Base-by-base conservation (phyloP, 768 basidiomycete species). In the Hypholoma sublateritium region DNA sequence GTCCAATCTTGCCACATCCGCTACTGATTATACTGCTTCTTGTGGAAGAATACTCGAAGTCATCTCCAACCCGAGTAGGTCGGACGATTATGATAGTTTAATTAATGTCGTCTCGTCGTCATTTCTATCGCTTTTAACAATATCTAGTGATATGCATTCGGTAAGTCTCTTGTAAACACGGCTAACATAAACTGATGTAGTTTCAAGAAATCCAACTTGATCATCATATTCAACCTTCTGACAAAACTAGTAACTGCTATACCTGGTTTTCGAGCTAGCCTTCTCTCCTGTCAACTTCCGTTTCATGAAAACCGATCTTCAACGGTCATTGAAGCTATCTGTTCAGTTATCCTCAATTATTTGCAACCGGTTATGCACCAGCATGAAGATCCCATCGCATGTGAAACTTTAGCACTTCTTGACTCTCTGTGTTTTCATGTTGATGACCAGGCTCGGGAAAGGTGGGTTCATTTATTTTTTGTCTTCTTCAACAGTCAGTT, bases 191-290 rank as follows among this genome's bases (percentile, higher is more conserved):
- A 61, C 21, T 57, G 62, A 47, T 65, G 7, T 51, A 46, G 48
- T 55, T 55, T 19, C 53, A 32, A 88, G 86, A 67, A 78, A 28
- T 35, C 64, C 43, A 73, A 77, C 16, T 64, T 88, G 34, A 70
- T 77, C 3, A 78, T 81, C 35, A 66, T 88, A 34, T 70, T 90
- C 13, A 76, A 82, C 64, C 68, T 91, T 43, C 60, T 88, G 42
- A 71, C 74, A 9, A 67, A 72, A 16, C 69, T 89, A 22, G 69
- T 71, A 21, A 74, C 78, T 47, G 72, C 76, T 16, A 62, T 87
- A 46, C 85, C 88, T 16, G 65, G 73, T 11, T 82, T 85, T 55
- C 71, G 70, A 47, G 44, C 71, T 9, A 57, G 68, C 35, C 63
- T 83, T 11, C 57, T 83, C 12, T 70, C 74, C 1, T 65, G 61